Base-by-base conservation (phyloP, 495 filamentous ascomycete genomes). In the Neohortaea acidophila region DNA sequence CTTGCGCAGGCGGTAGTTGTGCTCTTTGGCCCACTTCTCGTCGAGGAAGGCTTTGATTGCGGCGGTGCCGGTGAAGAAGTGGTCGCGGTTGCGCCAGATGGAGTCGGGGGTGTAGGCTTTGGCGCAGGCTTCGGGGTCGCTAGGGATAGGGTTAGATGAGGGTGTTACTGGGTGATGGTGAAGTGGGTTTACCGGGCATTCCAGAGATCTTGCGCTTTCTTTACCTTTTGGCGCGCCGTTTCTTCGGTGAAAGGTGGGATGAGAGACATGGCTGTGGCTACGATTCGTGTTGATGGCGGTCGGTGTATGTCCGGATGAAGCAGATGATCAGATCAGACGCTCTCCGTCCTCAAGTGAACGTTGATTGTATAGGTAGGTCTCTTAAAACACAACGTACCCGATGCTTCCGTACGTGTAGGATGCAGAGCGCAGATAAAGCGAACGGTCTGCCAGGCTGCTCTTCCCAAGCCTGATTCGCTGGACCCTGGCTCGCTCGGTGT, bases 191-290 rank as follows among this genome's bases (percentile, higher is more conserved):
- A 83, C 75, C 66, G 71, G 2, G 79, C 83, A 52, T 93, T 92
- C 85, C 84, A 92, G 13, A 82, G 65, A 43, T 77, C 64, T 59
- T 94, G 86, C 0, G 79, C 84, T 4, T 74, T 73, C 59, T 94
- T 93, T 42, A 92, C 84, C 55, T 92, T 92, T 39, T 68, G 59
- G 18, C 60, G 60, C 3, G 84, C 84, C 0, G 75, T 81, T 47
- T 80, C 74, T 19, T 59, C 58, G 3, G 79, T 89, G 60, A 91
- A 91, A 1, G 83, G 85, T n/a, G 86, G 84, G 33, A 69, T 68
- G 28, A 73, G 60, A 8, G 69, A 66, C 71, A 76, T 75, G 10
- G 30, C 41, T 34, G 54, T n/a, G n/a, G n/a, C n/a, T n/a, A n/a
- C n/a, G n/a, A n/a, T n/a, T n/a, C n/a, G n/a, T n/a, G n/a, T n/a